These are phyloP conservation scores for Neckera pumila DNA, from an alignment of 225 moss, liverwort and hornwort genomes.

Conservation along the genomic window DNA sequence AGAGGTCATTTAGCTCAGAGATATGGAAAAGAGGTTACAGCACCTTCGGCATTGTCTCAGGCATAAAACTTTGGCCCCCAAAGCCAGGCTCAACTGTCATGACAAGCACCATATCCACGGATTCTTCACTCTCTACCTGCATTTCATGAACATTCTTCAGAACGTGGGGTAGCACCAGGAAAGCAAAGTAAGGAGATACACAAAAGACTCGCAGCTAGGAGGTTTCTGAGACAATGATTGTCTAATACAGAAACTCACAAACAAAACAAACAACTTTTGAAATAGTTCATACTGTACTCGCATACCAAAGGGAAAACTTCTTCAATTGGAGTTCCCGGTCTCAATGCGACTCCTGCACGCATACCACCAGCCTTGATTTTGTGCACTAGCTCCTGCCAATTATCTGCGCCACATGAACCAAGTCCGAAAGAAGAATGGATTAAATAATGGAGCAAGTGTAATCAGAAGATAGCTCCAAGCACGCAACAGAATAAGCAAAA, in stretches of 20 bases:
- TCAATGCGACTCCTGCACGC: constrained; percentile 82
- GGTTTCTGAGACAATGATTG: neutral
- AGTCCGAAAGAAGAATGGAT: neutral
- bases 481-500: neutral
- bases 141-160: neutral
- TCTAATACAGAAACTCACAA: neutral
- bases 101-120: constrained; percentile 89
- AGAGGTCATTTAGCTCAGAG: neutral
- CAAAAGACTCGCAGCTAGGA: neutral
- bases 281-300: neutral
- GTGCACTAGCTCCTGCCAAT: constrained; percentile 74
- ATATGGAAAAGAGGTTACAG: neutral
- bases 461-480: neutral
- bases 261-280: neutral
- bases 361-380: constrained; percentile 80
- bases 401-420: constrained; percentile 26
- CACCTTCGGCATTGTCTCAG: constrained; percentile 90
- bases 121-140: constrained; percentile 68
- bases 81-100: constrained; percentile 99
- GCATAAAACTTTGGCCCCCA: constrained; percentile 96
- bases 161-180: neutral
- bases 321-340: constrained; percentile 73
- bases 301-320: constrained; percentile 80
- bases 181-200: neutral
- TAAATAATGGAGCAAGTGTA: neutral